Base-by-base conservation (phyloP, 2,329 filamentous ascomycete genomes). In the Fusarium mangiferae region DNA sequence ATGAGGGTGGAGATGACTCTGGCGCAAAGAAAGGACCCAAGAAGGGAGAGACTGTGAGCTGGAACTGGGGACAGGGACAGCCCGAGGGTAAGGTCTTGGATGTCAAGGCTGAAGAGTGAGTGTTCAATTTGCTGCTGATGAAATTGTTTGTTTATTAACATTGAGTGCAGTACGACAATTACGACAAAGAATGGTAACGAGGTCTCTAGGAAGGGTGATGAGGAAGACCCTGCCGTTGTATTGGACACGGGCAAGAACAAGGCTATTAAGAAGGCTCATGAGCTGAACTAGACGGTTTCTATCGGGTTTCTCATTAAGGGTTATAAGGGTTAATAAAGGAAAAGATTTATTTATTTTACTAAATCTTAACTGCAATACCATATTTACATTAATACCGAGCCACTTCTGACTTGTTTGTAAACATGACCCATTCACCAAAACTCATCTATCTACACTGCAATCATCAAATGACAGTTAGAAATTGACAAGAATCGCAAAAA, bases 21-120 rank as follows among this genome's bases (percentile, higher is more conserved):
- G 75, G 64, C 48, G 45, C 78, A 22, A 78, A 75, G 36, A 82
- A 83, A 9, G 81, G 80, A 0, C 83, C 82, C 0, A 72, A 83
- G 35, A 78, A 81, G 49, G 84, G 84, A 5, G 83, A 86, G 13
- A 86, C 80, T 0, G 84, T 86, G 13, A 85, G 83, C 72, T 86
- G 84, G 84, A 84, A 85, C 33, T 86, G 84, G 84, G 84, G 84
- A 18, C 77, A 78, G 24, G 84, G 84, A 14, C 80, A 85, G 26
- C 83, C 84, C 4, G 66, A 85, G 66, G 84, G 84, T 5, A 84
- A 84, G 20, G 84, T 86, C 2, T 72, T 85, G 6, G 83, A 86
- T 20, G 84, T 86, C 48, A 85, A 85, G 66, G 78, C 75, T 1
- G 82, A 84, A 33, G 81, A 83, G 84, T 85, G 66, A 77, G 82